Evolutionary conservation across 2,329 filamentous ascomycete genomes (phyloP).

Genomic region (Aspergillus vadensis): DNA sequence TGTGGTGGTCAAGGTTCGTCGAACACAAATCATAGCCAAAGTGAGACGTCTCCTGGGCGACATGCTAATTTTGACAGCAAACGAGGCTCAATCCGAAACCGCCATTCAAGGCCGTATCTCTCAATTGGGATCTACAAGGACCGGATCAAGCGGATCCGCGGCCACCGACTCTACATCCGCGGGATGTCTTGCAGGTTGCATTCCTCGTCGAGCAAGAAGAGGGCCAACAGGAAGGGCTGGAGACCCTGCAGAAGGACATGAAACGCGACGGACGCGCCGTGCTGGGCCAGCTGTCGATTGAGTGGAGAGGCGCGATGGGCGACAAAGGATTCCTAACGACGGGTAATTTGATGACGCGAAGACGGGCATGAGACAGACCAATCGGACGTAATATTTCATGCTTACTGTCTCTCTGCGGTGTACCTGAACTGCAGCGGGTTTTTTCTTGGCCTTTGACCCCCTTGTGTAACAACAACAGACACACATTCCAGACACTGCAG

Average conservation of each 20-base stretch:
- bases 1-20: conserved; percentile 70
- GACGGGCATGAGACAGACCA: conserved; percentile 32
- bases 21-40: conserved; percentile 9
- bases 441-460: background rate
- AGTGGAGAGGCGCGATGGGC: conserved; percentile 88
- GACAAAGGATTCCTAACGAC: conserved; percentile 85
- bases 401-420: conserved; percentile 3
- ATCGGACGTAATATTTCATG: background rate
- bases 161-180: conserved; percentile 57
- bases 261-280: conserved; percentile 57
- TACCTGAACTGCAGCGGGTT: conserved; percentile 2
- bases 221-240: conserved; percentile 49
- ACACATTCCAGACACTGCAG: conserved; percentile 3
- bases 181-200: conserved; percentile 66
- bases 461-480: background rate
- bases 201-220: conserved; percentile 62
- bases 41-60: background rate
- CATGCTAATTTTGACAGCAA: conserved; percentile 35
- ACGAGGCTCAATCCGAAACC: conserved; percentile 53
- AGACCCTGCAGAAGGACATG: conserved; percentile 54
- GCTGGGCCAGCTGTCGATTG: conserved; percentile 80
- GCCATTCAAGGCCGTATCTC: conserved; percentile 55
- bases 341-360: conserved; percentile 66
- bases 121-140: conserved; percentile 57
- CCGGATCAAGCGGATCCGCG: conserved; percentile 33